Conservation (phyloP, 306 rosid genomes). For the Trichosanthes cucumerina region DNA sequence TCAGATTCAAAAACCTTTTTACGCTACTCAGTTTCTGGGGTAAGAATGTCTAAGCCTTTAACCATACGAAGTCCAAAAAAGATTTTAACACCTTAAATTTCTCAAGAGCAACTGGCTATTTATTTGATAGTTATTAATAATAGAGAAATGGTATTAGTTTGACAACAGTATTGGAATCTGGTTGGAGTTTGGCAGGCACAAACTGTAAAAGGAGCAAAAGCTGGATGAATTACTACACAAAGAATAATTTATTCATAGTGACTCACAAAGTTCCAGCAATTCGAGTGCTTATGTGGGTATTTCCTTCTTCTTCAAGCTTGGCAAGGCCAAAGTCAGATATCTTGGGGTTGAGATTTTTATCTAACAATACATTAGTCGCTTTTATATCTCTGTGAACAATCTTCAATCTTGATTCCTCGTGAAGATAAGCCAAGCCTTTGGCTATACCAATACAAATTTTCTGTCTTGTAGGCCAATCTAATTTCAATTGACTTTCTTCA, state of each 20-base stretch:
- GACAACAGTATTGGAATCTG: background rate
- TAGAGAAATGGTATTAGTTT: background rate
- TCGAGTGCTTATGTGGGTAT: background rate
- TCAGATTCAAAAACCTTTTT: too few species aligned
- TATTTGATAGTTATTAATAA: background rate
- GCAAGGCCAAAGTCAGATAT: background rate
- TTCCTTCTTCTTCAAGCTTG: background rate
- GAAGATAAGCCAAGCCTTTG: background rate
- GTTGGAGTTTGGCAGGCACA: background rate
- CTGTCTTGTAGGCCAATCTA: background rate
- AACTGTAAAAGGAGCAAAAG: background rate
- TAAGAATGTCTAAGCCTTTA: background rate
- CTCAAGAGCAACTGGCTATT: background rate
- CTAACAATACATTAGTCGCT: slow-evolving; percentile 22
- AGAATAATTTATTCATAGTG: background rate
- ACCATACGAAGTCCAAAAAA: too few species aligned
- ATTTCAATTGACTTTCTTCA: background rate
- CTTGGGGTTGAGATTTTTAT: background rate
- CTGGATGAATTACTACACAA: background rate
- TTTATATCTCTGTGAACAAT: slow-evolving; percentile 33
- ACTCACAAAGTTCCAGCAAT: background rate
- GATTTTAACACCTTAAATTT: too few species aligned
- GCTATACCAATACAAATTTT: background rate
- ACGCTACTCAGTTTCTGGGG: background rate
- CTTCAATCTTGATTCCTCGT: background rate